phyloP scores from a whole-genome alignment of 768 basidiomycete genomes.

The Leccinum subtestaceum region DNA sequence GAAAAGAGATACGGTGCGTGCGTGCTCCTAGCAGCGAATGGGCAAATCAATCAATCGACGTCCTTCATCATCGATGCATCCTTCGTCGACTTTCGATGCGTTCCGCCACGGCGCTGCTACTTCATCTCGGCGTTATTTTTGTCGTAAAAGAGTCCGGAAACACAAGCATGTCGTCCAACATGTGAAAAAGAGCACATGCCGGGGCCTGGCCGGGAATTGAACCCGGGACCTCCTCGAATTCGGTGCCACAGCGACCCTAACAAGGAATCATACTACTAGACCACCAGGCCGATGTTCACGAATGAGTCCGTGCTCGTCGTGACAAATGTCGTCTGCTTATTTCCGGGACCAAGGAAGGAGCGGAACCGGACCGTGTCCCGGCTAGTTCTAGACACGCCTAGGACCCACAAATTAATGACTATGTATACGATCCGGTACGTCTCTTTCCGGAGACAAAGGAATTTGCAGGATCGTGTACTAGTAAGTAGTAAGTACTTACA shows the following conservation, averaged over 20 bases:
- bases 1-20: conserved; percentile 40
- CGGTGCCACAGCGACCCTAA: conserved; percentile 38
- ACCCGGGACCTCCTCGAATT: conserved; percentile 77
- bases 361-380: not conserved
- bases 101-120: conserved; percentile 23
- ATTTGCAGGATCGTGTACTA: not conserved
- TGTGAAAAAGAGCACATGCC: not conserved
- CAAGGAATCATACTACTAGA: conserved; percentile 68
- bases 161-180: not conserved
- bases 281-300: conserved; percentile 45
- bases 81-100: conserved; percentile 13
- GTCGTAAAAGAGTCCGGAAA: conserved; percentile 10
- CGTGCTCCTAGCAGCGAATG: conserved; percentile 1
- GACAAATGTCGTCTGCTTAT: not conserved
- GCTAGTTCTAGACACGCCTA: not conserved
- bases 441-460: not conserved
- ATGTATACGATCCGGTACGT: not conserved
- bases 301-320: not conserved
- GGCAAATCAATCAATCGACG: conserved; percentile 28
- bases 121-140: conserved; percentile 33
- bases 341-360: not conserved
- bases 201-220: conserved; percentile 81
- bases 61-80: not conserved
- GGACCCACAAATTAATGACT: not conserved
- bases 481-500: not conserved